phyloP scores from a whole-genome alignment of 73 alveolate species.

The Strombidium stylifer region DNA sequence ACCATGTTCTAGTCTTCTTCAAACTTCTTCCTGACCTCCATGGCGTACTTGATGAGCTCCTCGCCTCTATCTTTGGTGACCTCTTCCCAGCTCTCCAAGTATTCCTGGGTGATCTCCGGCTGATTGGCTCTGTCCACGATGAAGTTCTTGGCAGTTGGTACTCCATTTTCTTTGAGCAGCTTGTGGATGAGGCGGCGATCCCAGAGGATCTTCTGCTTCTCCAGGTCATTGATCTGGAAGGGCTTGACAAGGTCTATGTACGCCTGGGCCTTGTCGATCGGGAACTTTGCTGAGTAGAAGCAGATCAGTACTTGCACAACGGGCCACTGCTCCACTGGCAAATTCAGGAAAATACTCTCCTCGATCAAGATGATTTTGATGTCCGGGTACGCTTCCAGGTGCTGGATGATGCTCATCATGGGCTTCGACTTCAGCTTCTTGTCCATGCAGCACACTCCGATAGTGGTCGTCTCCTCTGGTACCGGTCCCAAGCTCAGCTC shows the following conservation, averaged over 20 bases:
- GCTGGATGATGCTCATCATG: conserved; percentile 78
- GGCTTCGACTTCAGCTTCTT: conserved; percentile 73
- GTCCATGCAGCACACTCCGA: conserved; percentile 90
- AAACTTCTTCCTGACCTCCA: neutral
- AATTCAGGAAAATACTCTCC: conserved; percentile 80
- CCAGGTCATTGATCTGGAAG: conserved; percentile 84
- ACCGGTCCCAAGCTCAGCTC: too few species aligned
- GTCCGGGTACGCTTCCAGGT: conserved; percentile 60
- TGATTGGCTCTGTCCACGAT: conserved; percentile 66
- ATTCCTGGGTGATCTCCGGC: conserved; percentile 33
- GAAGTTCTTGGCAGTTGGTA: conserved; percentile 67
- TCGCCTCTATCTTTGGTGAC: conserved; percentile 37
- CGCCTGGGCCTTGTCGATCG: conserved; percentile 80
- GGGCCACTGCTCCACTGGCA: conserved; percentile 94
- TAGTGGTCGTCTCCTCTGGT: conserved; percentile 47
- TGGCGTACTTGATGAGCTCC: conserved; percentile 39
- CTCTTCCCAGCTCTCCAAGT: conserved; percentile 39
- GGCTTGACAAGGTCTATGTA: conserved; percentile 86
- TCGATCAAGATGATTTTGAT: conserved; percentile 70
- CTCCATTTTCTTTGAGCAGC: conserved; percentile 62
- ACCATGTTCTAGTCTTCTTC: too few species aligned
- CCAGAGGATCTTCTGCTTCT: conserved; percentile 84
- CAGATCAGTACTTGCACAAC: conserved; percentile 82
- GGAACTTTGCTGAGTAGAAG: conserved; percentile 91
- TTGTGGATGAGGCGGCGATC: conserved; percentile 84